These are phyloP conservation scores for Nissolia schottii DNA, from an alignment of 306 rosid species.

Conservation along the genomic window DNA sequence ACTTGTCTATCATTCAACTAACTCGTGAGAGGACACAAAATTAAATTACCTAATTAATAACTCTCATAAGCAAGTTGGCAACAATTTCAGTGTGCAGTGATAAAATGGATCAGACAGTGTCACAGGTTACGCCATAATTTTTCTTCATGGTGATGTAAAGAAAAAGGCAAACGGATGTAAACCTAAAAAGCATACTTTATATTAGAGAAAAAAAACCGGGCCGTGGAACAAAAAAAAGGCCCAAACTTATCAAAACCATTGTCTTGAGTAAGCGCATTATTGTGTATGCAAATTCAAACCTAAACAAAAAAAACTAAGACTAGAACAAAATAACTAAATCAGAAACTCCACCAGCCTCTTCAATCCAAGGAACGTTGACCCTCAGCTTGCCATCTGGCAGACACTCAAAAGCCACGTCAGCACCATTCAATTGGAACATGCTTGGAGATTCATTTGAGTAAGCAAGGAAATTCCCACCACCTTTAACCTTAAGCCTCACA, in stretches of 20 bases:
- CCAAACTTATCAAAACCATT: not conserved
- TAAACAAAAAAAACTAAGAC: not conserved
- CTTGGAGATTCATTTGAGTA: conserved; percentile 64
- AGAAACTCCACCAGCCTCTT: conserved; percentile 56
- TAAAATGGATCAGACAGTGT: no score
- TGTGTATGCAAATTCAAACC: not conserved
- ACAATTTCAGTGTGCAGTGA: no score
- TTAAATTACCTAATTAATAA: no score
- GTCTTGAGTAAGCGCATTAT: not conserved
- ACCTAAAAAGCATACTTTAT: not conserved
- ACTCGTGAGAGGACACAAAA: no score
- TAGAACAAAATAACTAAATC: conserved; percentile 43
- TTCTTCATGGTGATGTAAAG: no score
- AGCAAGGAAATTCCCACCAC: conserved; percentile 65
- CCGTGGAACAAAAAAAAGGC: not conserved
- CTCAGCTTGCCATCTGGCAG: conserved; percentile 35
- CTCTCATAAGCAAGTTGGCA: no score
- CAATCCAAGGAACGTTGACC: conserved; percentile 55
- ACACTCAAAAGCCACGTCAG: conserved; percentile 52
- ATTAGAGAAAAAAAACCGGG: not conserved
- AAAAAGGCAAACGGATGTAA: not conserved
- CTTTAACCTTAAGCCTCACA: conserved; percentile 59
- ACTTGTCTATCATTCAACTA: no score
- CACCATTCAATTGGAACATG: conserved; percentile 48
- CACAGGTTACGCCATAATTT: no score